Conservation (phyloP, 2,329 filamentous ascomycete species). For the Trichoderma afroharzianum region DNA sequence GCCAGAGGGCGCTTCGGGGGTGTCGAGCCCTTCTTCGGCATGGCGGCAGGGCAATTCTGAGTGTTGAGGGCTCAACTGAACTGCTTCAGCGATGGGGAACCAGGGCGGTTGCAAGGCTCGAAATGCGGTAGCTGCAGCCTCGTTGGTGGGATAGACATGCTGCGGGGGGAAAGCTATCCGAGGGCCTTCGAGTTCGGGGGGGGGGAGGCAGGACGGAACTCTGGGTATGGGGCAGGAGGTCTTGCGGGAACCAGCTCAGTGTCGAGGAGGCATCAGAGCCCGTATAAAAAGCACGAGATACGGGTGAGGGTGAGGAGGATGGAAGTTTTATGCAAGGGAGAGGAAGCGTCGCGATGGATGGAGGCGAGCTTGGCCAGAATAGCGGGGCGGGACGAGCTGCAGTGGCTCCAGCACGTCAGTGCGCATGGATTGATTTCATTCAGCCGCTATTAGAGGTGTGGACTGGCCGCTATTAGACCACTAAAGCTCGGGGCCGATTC, state of each 20-base stretch:
- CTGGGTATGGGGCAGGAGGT: not conserved
- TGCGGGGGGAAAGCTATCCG: conserved; percentile 10
- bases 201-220: not conserved
- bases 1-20: not conserved
- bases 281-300: not conserved
- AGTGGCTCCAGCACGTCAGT: conserved; percentile 6
- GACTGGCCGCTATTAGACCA: not conserved
- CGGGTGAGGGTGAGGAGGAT: not conserved
- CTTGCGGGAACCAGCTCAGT: not conserved
- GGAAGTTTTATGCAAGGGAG: not conserved
- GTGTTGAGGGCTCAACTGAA: not conserved
- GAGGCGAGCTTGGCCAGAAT: not conserved
- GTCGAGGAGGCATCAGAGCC: not conserved
- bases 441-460: conserved; percentile 3
- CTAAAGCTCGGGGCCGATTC: not conserved
- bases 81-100: conserved; percentile 17
- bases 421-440: not conserved
- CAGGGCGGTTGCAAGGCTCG: conserved; percentile 10
- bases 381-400: not conserved
- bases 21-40: not conserved
- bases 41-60: not conserved
- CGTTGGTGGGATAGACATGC: conserved; percentile 19
- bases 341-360: not conserved
- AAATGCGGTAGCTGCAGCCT: conserved; percentile 17
- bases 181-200: not conserved